A percentile compares a stretch with the other conserved stretches of the same genome.
Conservation (phyloP, 2,329 filamentous ascomycete genomes). For the Colletotrichum tofieldiae region DNA sequence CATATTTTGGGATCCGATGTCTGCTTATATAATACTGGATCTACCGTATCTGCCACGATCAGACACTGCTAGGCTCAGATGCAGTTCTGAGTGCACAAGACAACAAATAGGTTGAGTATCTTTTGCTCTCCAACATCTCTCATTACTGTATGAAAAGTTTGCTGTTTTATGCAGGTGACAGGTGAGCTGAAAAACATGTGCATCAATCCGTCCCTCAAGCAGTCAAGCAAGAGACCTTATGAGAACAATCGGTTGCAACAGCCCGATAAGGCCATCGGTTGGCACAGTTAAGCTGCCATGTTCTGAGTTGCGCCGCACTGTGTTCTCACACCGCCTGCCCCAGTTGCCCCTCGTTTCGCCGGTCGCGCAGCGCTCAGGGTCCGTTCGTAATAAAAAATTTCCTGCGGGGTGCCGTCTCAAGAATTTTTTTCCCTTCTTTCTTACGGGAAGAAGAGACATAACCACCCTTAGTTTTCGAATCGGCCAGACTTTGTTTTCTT, state of each 20-base stretch:
- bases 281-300: conserved; percentile 16
- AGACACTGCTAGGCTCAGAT: neutral
- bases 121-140: neutral
- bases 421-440: conserved; percentile 61
- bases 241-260: neutral
- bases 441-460: conserved; percentile 68
- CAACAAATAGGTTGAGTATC: neutral
- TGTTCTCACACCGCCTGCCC: conserved; percentile 38
- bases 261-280: conserved; percentile 15
- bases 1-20: conserved; percentile 12
- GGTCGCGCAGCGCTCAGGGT: conserved; percentile 35
- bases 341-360: conserved; percentile 38
- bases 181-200: neutral
- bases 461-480: conserved; percentile 49
- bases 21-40: conserved; percentile 21
- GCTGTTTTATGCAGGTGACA: neutral
- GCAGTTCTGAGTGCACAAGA: neutral
- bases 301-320: conserved; percentile 24
- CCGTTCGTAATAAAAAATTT: conserved; percentile 57
- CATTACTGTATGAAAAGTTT: neutral
- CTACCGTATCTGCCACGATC: conserved; percentile 5
- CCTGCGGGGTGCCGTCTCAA: conserved; percentile 49
- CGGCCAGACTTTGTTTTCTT: conserved; percentile 50
- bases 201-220: neutral
- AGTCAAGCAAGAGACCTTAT: neutral